Evolutionary conservation across 805 yeast species (phyloP), one percentile per base, ranked within the genome.

Genomic region (Candida anglica): DNA sequence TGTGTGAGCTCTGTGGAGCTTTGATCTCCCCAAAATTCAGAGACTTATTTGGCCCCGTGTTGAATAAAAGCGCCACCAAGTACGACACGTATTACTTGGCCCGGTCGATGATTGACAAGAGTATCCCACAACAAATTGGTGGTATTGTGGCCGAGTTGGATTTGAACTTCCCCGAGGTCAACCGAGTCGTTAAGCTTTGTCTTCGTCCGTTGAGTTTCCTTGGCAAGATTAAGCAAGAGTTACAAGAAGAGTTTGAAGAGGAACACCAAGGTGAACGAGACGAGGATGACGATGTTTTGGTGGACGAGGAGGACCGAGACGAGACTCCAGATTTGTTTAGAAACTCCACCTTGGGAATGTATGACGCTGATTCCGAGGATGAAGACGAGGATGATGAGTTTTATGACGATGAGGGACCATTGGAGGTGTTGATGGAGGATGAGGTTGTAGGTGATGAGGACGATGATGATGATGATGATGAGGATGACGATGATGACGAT

Each of bases 321-420:
- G 91, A 86, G 34, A 76, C 88, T 0, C 88, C 95, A 0, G 89
- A 89, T 53, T 65, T 89, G 49, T 79, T 91, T 57, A 68, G 82
- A 25, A 89, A 93, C 52, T 89, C 97, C 0, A 86, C 97, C 0
- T 66, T 91, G 26, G 97, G 96, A 2, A 89, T 91, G 94, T 91
- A 83, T 53, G 97, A 91, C 47, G 80, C 85, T 25, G 93, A 81
- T 33, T 71, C 75, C 22, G 82, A 77, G 42, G 75, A 75, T 28
- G 83, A 79, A 21, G 82, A 75, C 9, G 76, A 66, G n/a, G 75
- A 66, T 16, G 78, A 70, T 26, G 34, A 23, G 9, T 25, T 23
- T 9, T 58, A 50, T 29, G 57, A 53, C 26, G 62, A 56, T 13
- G 60, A 48, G 26, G 66, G 50, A 5, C 56, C 54, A 2, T 38